These are phyloP conservation scores for Omphalotus olearius DNA, from an alignment of 1,284 basidiomycete species.

Conservation along the genomic window DNA sequence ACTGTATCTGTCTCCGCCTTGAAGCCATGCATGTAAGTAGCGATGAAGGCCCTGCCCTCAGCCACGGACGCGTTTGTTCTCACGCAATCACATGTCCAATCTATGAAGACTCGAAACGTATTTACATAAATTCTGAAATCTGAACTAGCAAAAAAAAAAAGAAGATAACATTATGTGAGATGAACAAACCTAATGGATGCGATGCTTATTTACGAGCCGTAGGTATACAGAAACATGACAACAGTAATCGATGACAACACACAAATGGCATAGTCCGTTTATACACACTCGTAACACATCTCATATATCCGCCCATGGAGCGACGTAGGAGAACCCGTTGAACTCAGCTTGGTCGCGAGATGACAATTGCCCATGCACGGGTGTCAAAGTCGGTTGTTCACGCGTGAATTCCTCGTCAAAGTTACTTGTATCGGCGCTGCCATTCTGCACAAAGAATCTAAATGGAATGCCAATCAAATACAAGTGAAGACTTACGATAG, in stretches of 20 bases:
- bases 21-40: too few species aligned
- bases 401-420: constrained; percentile 97
- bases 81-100: too few species aligned
- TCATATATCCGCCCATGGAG: constrained; percentile 69
- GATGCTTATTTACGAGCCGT: constrained; percentile 29
- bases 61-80: too few species aligned
- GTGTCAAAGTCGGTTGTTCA: constrained; percentile 96
- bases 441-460: constrained; percentile 45
- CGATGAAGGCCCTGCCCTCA: too few species aligned
- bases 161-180: constrained; percentile 17
- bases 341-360: constrained; percentile 93
- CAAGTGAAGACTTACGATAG: constrained; percentile 61
- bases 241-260: constrained; percentile 30
- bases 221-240: constrained; percentile 42
- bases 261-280: constrained; percentile 9
- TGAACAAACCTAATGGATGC: constrained; percentile 20
- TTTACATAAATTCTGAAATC: too few species aligned
- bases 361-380: constrained; percentile 94
- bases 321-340: constrained; percentile 90
- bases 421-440: constrained; percentile 80
- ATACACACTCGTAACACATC: constrained; percentile 11
- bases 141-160: too few species aligned
- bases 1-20: too few species aligned
- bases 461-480: constrained; percentile 3
- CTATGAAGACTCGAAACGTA: too few species aligned